Conservation (phyloP, 768 basidiomycete species). For the Lactifluus hygrophoroides region DNA sequence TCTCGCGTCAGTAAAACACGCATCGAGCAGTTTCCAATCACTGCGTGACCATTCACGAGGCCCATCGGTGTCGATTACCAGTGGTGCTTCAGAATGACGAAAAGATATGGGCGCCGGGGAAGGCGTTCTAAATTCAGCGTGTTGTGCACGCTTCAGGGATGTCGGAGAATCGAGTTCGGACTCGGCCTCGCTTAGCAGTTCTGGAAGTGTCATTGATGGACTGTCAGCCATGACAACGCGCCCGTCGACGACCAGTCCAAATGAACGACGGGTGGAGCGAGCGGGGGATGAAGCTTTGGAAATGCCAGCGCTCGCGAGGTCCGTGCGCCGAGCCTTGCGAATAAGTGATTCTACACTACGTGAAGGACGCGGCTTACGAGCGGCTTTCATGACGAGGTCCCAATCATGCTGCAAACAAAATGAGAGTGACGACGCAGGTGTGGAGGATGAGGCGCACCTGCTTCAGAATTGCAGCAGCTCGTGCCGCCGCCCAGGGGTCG, state of each 20-base stretch:
- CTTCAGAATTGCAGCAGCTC: conserved; percentile 90
- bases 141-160: background rate
- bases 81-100: background rate
- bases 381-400: conserved; percentile 61
- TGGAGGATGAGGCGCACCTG: conserved; percentile 43
- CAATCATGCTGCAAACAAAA: conserved; percentile 58
- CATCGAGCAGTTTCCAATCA: conserved; percentile 76
- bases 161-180: conserved; percentile 25
- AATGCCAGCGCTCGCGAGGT: conserved; percentile 14
- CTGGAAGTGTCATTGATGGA: conserved; percentile 43
- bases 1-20: conserved; percentile 67
- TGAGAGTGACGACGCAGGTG: background rate
- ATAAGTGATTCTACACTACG: conserved; percentile 29
- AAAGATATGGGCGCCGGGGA: conserved; percentile 7
- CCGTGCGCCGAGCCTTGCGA: conserved; percentile 20
- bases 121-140: conserved; percentile 14
- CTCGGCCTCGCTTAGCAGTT: conserved; percentile 54
- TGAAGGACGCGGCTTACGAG: conserved; percentile 28
- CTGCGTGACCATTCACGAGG: conserved; percentile 54
- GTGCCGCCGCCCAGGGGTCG: conserved; percentile 79
- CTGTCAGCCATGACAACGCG: conserved; percentile 47
- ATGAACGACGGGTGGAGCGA: conserved; percentile 7
- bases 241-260: conserved; percentile 39
- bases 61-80: conserved; percentile 10
- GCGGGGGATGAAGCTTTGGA: conserved; percentile 13